A percentile compares a stretch with the other conserved stretches of the same genome.
phyloP scores from a whole-genome alignment of 768 basidiomycete species.

The Tricholoma flavovirens region DNA sequence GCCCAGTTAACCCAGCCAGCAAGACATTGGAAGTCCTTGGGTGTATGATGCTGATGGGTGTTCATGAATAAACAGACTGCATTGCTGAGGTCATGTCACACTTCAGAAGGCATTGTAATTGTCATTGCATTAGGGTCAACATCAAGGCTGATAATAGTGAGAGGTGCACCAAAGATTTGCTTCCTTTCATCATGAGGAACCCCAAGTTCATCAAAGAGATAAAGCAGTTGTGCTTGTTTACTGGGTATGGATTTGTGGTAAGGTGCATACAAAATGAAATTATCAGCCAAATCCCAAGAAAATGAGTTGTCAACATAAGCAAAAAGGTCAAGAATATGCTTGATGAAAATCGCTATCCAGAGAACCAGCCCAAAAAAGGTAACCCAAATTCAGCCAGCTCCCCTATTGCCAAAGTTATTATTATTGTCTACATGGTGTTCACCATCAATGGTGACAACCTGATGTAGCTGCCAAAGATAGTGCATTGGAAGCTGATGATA shows the following conservation, averaged over 20 bases:
- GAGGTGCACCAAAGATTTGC: constrained; percentile 26
- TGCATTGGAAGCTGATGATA: too few species aligned
- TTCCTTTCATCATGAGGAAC: constrained; percentile 35
- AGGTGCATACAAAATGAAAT: constrained; percentile 22
- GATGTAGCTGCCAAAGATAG: constrained; percentile 5
- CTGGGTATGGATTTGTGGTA: constrained; percentile 23
- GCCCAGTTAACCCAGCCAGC: constrained; percentile 36
- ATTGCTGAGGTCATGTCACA: constrained; percentile 10
- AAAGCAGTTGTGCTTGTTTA: constrained; percentile 27
- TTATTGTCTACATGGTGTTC: constrained; percentile 15
- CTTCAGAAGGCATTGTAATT: constrained; percentile 12
- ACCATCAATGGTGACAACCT: constrained; percentile 24
- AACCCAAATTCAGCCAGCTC: constrained; percentile 20
- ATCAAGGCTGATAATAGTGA: constrained; percentile 33
- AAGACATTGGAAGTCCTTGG: constrained; percentile 23
- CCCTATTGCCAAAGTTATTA: constrained; percentile 21
- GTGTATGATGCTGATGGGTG: neutral
- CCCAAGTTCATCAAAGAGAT: constrained; percentile 33
- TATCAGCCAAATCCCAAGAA: constrained; percentile 12
- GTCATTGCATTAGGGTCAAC: constrained; percentile 30
- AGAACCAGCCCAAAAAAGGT: constrained; percentile 25
- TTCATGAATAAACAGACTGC: neutral
- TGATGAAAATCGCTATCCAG: constrained; percentile 25
- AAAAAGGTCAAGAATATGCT: constrained; percentile 14
- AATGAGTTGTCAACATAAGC: constrained; percentile 33